Base-by-base conservation (phyloP, 495 filamentous ascomycete genomes). In the Hamigera avellanea region DNA sequence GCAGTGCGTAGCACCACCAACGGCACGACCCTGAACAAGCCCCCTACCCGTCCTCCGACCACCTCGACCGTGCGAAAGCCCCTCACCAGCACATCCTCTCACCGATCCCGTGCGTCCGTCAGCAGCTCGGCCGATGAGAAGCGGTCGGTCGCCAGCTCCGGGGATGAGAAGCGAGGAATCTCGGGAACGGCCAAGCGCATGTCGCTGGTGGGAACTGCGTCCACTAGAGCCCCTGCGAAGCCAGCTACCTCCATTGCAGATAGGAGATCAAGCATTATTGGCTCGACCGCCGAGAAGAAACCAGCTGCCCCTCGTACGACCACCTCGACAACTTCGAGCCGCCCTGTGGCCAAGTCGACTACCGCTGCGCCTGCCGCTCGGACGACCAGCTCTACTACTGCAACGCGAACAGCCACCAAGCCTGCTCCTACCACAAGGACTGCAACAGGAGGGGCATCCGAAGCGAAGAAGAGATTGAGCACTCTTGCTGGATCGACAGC, bases 91-190 rank as follows among this genome's bases (percentile, higher is more conserved):
- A 57, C 64, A 3, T 8, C 63, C 21, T 58, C 60, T 17, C 65
- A 69, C 27, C 57, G 63, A 10, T 64, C 65, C 21, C 61, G 62
- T 5, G 54, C 57, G 5, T 69, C 65, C 4, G 45, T 67, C 32
- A 64, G 62, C 41, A 67, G 65, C 45, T 67, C 63, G n/a, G 63
- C 63, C 5, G 65, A 69, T 41, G 65, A 69, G 39, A 69, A 64
- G 40, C 53, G 56, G 3, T 66, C 60, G 12, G 44, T 64, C 35
- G 54, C 57, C 10, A 68, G 62, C 41, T 69, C 65, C 7, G 62
- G 63, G 19, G 65, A 69, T 39, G 65, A 69, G 37, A 64, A 54
- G 43, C 56, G 53, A 18, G 61, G 59, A 2, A 64, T 67, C 35
- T 61, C 58, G 14, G 45, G 57, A n/a, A 51, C 61, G 2, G 60